These are phyloP conservation scores for Aspergillus jensenii DNA, from an alignment of 2,329 filamentous ascomycete genomes.

Conservation along the genomic window DNA sequence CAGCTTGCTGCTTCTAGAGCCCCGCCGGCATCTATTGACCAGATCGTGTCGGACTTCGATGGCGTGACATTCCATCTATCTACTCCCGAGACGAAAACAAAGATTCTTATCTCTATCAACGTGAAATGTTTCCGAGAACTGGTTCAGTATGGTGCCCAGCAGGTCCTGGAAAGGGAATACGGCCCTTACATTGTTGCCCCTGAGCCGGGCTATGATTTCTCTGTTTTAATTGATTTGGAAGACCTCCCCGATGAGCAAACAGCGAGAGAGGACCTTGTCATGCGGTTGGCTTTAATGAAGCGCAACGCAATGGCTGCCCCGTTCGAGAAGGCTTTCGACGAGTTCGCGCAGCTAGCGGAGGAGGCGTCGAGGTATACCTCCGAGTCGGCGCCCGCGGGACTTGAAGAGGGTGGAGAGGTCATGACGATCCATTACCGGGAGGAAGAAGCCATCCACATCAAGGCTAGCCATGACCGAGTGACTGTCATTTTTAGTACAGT, in stretches of 20 bases:
- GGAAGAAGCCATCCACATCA: conserved; percentile 98
- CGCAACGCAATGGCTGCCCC: conserved; percentile 98
- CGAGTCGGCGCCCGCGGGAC: conserved; percentile 88
- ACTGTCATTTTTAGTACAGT: conserved; percentile 99
- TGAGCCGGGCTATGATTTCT: conserved; percentile 95
- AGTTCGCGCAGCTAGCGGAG: conserved; percentile 82
- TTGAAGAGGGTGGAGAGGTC: conserved; percentile 84
- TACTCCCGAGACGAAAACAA: conserved; percentile 87
- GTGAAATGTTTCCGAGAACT: conserved; percentile 95
- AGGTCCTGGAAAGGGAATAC: conserved; percentile 92
- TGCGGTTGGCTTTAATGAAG: conserved; percentile 86
- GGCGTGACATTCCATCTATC: conserved; percentile 98
- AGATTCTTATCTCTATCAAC: conserved; percentile 91
- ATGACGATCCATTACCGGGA: conserved; percentile 98
- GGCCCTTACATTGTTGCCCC: conserved; percentile 83
- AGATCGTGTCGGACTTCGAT: conserved; percentile 98
- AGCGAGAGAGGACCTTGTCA: conserved; percentile 79
- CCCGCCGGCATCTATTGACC: conserved; percentile 85
- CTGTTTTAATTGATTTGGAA: conserved; percentile 84
- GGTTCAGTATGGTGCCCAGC: conserved; percentile 86
- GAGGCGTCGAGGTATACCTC: conserved; percentile 90
- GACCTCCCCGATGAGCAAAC: conserved; percentile 81
- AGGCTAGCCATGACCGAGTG: conserved; percentile 94
- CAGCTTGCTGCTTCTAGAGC: conserved; percentile 57
- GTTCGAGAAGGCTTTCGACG: conserved; percentile 94